These are phyloP conservation scores for Mortierella sp. DNA, from an alignment of 371 early-diverging fungal species.

Conservation along the genomic window DNA sequence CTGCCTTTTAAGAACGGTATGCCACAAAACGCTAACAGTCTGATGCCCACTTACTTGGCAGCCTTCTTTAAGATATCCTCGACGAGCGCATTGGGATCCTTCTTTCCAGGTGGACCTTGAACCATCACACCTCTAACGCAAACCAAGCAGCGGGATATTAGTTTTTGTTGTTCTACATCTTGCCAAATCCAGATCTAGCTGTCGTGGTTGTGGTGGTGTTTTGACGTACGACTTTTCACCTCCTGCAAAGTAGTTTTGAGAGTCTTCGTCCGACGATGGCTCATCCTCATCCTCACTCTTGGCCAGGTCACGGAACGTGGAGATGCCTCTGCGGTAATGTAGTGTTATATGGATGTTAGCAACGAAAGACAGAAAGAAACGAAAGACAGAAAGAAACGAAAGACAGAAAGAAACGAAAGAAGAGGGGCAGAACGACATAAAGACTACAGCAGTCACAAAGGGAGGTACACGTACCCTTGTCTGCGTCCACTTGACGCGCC, in stretches of 20 bases:
- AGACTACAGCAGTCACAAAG: constrained; percentile 19
- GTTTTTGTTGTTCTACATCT: too few relatives aligned
- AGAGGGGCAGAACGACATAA: too few relatives aligned
- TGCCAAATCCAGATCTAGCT: too few relatives aligned
- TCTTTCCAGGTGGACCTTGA: constrained; percentile 72
- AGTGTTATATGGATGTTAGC: too few relatives aligned
- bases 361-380: constrained; percentile 2
- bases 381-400: not conserved
- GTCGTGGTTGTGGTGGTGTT: too few relatives aligned
- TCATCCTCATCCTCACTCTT: constrained; percentile 62
- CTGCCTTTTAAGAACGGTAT: too few relatives aligned
- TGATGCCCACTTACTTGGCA: constrained; percentile 76
- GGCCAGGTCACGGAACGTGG: constrained; percentile 71
- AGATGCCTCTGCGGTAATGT: constrained; percentile 61
- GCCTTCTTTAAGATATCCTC: constrained; percentile 86
- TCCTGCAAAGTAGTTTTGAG: constrained; percentile 84
- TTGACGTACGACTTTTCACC: constrained; percentile 86
- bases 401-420: constrained; percentile 9
- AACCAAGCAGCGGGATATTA: constrained; percentile 1
- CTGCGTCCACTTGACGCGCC: constrained; percentile 30
- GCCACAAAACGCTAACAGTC: too few relatives aligned
- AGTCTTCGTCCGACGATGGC: constrained; percentile 65
- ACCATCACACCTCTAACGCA: constrained; percentile 71
- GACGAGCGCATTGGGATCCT: constrained; percentile 68
- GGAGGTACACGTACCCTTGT: constrained; percentile 39